Percentiles rank a stretch among this genome's conserved stretches.
Conservation (phyloP, 148 eudicot species). For the Oxyria digyna region DNA sequence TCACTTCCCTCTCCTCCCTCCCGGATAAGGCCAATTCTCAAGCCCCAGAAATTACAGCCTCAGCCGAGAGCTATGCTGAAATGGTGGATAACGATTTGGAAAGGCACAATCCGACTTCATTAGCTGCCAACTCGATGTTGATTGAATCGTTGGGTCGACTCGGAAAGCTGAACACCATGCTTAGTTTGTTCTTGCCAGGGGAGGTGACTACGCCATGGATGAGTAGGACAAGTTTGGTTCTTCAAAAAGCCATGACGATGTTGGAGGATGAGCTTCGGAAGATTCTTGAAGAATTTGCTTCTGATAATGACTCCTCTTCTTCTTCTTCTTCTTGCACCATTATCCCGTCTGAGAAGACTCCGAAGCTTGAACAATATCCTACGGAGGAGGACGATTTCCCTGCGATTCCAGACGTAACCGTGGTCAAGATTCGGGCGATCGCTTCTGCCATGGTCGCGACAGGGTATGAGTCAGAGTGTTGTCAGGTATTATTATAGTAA, state of each 20-base stretch:
- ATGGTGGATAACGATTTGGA: not conserved
- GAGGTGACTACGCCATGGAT: not conserved
- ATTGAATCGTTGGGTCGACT: not conserved
- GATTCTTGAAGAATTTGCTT: conserved; percentile 17
- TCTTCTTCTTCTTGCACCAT: not conserved
- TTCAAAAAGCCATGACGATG: conserved; percentile 24
- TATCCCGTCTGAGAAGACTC: not conserved
- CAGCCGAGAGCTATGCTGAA: not conserved
- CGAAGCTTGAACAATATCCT: not conserved
- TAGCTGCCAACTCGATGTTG: not conserved
- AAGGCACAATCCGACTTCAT: not conserved
- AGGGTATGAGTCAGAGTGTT: conserved; percentile 31
- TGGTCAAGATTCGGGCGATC: conserved; percentile 14
- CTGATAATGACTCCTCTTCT: not conserved
- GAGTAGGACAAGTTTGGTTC: conserved; percentile 8
- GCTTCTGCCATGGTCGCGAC: conserved; percentile 21
- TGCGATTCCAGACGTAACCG: conserved; percentile 13
- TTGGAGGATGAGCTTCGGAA: conserved; percentile 35
- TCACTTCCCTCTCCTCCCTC: not conserved
- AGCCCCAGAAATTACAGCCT: not conserved
- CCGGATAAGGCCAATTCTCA: not conserved
- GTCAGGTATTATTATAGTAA: too few relatives aligned
- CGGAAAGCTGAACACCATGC: not conserved
- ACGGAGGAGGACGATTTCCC: conserved; percentile 18
- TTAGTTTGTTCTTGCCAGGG: not conserved